Conservation (phyloP, 768 basidiomycete species). For the Leccinellum rugosiceps region DNA sequence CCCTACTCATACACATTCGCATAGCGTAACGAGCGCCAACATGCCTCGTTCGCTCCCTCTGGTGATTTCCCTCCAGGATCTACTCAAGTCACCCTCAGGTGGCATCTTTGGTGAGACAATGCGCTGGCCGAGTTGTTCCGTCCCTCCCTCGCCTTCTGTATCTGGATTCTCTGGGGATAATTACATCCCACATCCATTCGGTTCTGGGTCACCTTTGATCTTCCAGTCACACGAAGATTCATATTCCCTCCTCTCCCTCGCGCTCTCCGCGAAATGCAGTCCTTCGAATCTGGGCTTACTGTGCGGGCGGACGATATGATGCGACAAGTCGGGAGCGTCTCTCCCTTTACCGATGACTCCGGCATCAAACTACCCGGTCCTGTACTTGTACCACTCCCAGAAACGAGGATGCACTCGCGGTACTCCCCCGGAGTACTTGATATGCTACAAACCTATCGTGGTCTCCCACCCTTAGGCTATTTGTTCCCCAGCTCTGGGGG, state of each 20-base stretch:
- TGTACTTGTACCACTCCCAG: slow-evolving; percentile 37
- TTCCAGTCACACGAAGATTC: slow-evolving; percentile 45
- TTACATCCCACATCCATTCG: slow-evolving; percentile 56
- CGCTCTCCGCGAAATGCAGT: slow-evolving; percentile 78
- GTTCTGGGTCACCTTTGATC: slow-evolving; percentile 60
- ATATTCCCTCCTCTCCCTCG: slow-evolving; percentile 48
- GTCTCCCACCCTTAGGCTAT: slow-evolving; percentile 69
- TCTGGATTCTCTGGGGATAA: slow-evolving; percentile 21
- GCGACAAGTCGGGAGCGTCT: slow-evolving; percentile 19
- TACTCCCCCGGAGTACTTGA: slow-evolving; percentile 79
- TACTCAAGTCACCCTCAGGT: slow-evolving; percentile 26
- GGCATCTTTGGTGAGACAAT: slow-evolving; percentile 68
- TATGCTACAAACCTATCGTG: slow-evolving; percentile 75
- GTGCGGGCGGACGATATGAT: slow-evolving; percentile 51
- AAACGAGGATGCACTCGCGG: slow-evolving; percentile 53
- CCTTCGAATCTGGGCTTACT: slow-evolving; percentile 80
- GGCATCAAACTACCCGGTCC: slow-evolving; percentile 27
- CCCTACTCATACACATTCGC: slow-evolving; percentile 60
- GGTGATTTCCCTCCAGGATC: slow-evolving; percentile 22
- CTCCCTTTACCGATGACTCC: slow-evolving; percentile 29
- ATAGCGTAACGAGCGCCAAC: slow-evolving; percentile 75
- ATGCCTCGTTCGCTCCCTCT: slow-evolving; percentile 41
- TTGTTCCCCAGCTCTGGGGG: slow-evolving; percentile 53
- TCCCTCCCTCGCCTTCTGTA: slow-evolving; percentile 35
- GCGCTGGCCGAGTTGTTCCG: slow-evolving; percentile 47